phyloP scores from a whole-genome alignment of 805 yeast genomes.

The Crinitomyces ghanaensis region DNA sequence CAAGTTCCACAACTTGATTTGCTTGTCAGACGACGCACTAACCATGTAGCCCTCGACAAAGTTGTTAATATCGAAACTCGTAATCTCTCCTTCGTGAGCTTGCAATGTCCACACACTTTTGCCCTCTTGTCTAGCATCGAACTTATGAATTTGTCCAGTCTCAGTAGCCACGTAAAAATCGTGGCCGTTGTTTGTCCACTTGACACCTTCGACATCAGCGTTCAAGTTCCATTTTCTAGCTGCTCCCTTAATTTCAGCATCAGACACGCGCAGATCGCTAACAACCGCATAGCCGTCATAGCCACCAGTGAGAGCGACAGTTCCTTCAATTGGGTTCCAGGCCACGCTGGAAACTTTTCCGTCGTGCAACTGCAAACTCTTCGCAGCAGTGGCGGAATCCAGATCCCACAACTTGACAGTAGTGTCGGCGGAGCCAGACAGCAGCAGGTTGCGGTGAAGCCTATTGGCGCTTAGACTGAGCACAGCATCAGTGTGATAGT shows the following conservation, averaged over 20 bases:
- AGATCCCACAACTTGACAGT: slow-evolving; percentile 96
- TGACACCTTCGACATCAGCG: slow-evolving; percentile 76
- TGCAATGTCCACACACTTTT: slow-evolving; percentile 87
- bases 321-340: slow-evolving; percentile 55
- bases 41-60: slow-evolving; percentile 62
- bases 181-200: slow-evolving; percentile 51
- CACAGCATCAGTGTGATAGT: slow-evolving; percentile 91
- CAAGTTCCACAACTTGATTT: slow-evolving; percentile 79
- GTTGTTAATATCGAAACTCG: slow-evolving; percentile 61
- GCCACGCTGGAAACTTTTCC: slow-evolving; percentile 76
- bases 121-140: slow-evolving; percentile 61
- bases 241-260: slow-evolving; percentile 38
- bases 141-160: slow-evolving; percentile 77
- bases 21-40: slow-evolving; percentile 83
- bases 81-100: slow-evolving; percentile 92
- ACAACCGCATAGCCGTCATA: slow-evolving; percentile 72
- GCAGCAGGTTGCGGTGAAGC: slow-evolving; percentile 70
- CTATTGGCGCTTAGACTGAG: slow-evolving; percentile 76
- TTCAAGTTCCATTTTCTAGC: slow-evolving; percentile 53
- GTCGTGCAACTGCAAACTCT: slow-evolving; percentile 68
- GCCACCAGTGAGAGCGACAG: slow-evolving; percentile 76
- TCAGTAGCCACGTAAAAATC: slow-evolving; percentile 82
- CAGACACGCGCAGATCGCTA: slow-evolving; percentile 74
- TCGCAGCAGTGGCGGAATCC: slow-evolving; percentile 58
- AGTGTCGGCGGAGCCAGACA: slow-evolving; percentile 90